Evolutionary conservation across 352 stramenopile genomes (phyloP).

Genomic region (Peronospora destructor): DNA sequence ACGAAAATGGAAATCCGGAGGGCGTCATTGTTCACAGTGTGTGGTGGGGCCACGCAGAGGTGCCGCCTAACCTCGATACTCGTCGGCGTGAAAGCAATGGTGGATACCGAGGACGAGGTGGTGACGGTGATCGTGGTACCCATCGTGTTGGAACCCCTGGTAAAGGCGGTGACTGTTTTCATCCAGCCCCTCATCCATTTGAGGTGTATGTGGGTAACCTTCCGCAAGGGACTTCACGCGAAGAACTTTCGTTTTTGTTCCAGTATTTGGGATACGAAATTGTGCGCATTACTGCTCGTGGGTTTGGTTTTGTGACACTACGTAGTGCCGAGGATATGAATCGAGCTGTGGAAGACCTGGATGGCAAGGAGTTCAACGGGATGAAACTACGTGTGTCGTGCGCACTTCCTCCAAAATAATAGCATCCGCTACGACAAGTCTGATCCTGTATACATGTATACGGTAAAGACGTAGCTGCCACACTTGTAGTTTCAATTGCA

Average conservation of each 20-base stretch:
- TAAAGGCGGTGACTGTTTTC: slow-evolving; percentile 37
- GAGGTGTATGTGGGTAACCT: slow-evolving; percentile 83
- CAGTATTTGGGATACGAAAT: slow-evolving; percentile 77
- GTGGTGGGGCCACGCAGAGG: slow-evolving; percentile 78
- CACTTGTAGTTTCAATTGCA: neutral
- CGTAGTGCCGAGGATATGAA: slow-evolving; percentile 72
- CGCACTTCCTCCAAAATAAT: slow-evolving; percentile 43
- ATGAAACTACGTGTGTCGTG: slow-evolving; percentile 70
- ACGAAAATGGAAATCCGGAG: slow-evolving; percentile 70
- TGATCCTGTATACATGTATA: neutral
- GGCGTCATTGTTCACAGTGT: slow-evolving; percentile 72
- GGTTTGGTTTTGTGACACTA: slow-evolving; percentile 79
- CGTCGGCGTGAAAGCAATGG: slow-evolving; percentile 38
- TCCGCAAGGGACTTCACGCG: slow-evolving; percentile 68
- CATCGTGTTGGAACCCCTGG: slow-evolving; percentile 31
- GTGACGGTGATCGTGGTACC: slow-evolving; percentile 36
- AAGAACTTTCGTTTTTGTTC: slow-evolving; percentile 76
- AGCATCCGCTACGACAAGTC: neutral
- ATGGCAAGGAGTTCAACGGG: slow-evolving; percentile 72
- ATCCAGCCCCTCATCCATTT: slow-evolving; percentile 51
- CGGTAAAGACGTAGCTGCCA: neutral
- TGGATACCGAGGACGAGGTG: slow-evolving; percentile 28
- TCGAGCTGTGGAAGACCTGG: slow-evolving; percentile 70
- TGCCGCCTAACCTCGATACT: slow-evolving; percentile 57
- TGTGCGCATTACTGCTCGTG: slow-evolving; percentile 75